Evolutionary conservation across 192 early-diverging fungal genomes (phyloP).

Genomic region (Coemansia asiatica): DNA sequence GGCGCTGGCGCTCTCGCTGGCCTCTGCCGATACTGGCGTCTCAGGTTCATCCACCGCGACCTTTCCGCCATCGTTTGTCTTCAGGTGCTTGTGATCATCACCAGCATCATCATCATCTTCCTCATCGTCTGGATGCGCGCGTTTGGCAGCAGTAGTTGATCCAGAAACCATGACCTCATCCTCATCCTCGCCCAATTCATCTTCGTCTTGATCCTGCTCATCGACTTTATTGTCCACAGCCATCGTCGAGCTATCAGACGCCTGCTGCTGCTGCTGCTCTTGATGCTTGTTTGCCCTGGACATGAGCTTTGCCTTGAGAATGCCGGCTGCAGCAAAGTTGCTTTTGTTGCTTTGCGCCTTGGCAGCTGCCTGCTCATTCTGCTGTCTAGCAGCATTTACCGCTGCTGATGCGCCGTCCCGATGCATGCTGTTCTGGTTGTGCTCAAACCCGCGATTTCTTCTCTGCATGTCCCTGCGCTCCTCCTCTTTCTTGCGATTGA

Average conservation of each 20-base stretch:
- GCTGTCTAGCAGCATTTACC: too few relatives aligned
- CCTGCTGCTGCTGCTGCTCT: slow-evolving; percentile 11
- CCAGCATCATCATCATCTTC: too few relatives aligned
- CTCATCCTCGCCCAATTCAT: slow-evolving; percentile 11
- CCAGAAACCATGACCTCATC: slow-evolving; percentile 30
- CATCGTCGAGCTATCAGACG: too few relatives aligned
- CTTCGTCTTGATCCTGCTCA: not conserved
- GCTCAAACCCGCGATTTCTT: not conserved
- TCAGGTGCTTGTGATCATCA: slow-evolving; percentile 19
- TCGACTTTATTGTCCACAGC: not conserved
- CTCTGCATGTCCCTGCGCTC: slow-evolving; percentile 47
- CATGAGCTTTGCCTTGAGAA: not conserved
- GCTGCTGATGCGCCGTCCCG: not conserved
- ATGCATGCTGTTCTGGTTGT: slow-evolving; percentile 1
- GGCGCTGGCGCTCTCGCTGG: slow-evolving; percentile 9
- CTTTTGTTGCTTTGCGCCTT: not conserved
- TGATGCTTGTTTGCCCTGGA: slow-evolving; percentile 27
- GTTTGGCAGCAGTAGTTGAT: slow-evolving; percentile 37
- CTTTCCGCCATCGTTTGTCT: not conserved
- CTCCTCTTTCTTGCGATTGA: slow-evolving; percentile 61
- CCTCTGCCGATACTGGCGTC: slow-evolving; percentile 14
- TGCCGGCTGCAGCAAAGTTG: not conserved
- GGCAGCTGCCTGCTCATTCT: not conserved
- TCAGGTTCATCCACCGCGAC: slow-evolving; percentile 4
- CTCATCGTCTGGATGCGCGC: slow-evolving; percentile 55